Conservation (phyloP, 2,329 filamentous ascomycete species). For the Fusarium sp. region DNA sequence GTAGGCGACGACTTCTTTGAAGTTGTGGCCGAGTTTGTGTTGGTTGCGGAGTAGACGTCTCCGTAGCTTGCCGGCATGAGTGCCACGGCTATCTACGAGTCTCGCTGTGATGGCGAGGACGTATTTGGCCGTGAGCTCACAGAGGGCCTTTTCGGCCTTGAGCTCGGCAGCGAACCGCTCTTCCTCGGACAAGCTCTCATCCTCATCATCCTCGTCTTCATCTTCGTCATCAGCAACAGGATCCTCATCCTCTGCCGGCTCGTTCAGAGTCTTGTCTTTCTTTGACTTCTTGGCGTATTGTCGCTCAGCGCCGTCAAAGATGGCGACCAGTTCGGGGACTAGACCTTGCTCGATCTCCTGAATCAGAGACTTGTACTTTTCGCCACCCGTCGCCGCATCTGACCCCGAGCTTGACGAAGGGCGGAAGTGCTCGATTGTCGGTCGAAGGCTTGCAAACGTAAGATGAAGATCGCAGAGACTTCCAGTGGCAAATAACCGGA, state of each 20-base stretch:
- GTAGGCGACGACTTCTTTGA: constrained; percentile 83
- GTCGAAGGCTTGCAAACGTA: constrained; percentile 78
- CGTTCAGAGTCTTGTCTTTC: constrained; percentile 66
- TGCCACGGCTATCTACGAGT: constrained; percentile 74
- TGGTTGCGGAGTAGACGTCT: constrained; percentile 83
- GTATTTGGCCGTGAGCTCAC: constrained; percentile 85
- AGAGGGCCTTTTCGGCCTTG: constrained; percentile 85
- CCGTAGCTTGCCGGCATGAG: constrained; percentile 71
- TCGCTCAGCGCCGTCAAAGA: constrained; percentile 82
- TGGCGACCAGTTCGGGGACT: constrained; percentile 76
- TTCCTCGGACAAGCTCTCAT: constrained; percentile 64
- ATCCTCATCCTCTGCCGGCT: constrained; percentile 77
- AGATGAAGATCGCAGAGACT: constrained; percentile 85
- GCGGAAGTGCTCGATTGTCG: constrained; percentile 57
- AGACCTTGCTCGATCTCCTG: constrained; percentile 73
- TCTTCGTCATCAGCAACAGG: constrained; percentile 72
- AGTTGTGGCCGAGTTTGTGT: constrained; percentile 82
- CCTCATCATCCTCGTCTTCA: constrained; percentile 65
- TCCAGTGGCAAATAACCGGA: constrained; percentile 80
- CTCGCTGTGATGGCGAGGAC: constrained; percentile 82
- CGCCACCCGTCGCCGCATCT: constrained; percentile 30
- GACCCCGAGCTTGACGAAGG: constrained; percentile 40
- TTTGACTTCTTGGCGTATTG: constrained; percentile 77
- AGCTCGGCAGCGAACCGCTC: constrained; percentile 74
- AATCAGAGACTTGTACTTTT: constrained; percentile 60